These are phyloP conservation scores for Starmera dryadoides DNA, from an alignment of 805 yeast species.

Conservation along the genomic window DNA sequence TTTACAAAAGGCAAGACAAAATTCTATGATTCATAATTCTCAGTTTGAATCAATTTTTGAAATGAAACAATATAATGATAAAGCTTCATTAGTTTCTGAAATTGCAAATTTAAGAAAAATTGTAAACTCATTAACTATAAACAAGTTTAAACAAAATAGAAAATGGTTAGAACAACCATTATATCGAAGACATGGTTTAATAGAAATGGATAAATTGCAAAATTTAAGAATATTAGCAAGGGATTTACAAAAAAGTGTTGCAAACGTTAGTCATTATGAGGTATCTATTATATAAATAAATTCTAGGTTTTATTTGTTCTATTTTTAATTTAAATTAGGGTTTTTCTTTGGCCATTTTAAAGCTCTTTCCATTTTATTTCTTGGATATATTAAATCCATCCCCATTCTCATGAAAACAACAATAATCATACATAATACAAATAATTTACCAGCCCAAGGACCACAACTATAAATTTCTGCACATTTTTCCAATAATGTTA, in stretches of 20 bases:
- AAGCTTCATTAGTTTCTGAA: conserved; percentile 35
- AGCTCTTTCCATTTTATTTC: conserved; percentile 61
- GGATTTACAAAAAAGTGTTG: conserved; percentile 8
- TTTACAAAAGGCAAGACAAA: conserved; percentile 21
- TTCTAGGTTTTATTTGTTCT: conserved; percentile 19
- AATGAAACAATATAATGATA: conserved; percentile 26
- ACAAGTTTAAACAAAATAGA: conserved; percentile 1
- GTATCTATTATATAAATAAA: neutral
- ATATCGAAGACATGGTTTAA: conserved; percentile 3
- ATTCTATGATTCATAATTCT: conserved; percentile 17
- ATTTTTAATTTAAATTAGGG: neutral
- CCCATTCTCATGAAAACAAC: conserved; percentile 61
- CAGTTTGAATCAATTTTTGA: conserved; percentile 26
- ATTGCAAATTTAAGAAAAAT: conserved; percentile 33
- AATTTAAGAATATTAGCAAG: conserved; percentile 14
- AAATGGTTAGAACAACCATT: conserved; percentile 9
- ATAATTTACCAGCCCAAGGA: conserved; percentile 80
- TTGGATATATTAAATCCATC: conserved; percentile 68
- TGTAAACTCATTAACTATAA: conserved; percentile 10
- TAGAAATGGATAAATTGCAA: conserved; percentile 5
- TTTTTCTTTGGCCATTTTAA: conserved; percentile 63
- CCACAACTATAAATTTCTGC: conserved; percentile 64
- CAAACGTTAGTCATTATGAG: conserved; percentile 1
- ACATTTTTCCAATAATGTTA: conserved; percentile 44
- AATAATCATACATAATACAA: conserved; percentile 71